phyloP scores from a whole-genome alignment of 2,329 filamentous ascomycete genomes.

The Podosphaera leucotricha region DNA sequence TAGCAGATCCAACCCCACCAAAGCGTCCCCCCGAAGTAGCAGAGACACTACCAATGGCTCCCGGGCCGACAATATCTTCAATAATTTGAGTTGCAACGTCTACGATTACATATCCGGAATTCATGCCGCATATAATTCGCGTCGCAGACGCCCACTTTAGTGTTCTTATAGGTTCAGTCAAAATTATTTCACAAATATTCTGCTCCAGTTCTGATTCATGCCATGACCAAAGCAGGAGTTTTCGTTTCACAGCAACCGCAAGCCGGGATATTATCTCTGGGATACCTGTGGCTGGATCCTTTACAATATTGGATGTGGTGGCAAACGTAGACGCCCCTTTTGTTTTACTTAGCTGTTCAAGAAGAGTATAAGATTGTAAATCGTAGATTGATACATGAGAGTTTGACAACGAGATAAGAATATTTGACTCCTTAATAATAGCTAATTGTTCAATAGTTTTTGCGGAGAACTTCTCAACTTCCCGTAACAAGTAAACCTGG shows the following conservation, averaged over 20 bases:
- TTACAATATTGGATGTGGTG: slow-evolving; percentile 85
- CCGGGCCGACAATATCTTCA: slow-evolving; percentile 58
- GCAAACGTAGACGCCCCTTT: slow-evolving; percentile 80
- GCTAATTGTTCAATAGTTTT: slow-evolving; percentile 82
- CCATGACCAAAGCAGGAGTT: slow-evolving; percentile 83
- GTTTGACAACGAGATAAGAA: slow-evolving; percentile 76
- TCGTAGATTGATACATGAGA: slow-evolving; percentile 79
- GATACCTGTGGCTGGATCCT: slow-evolving; percentile 66
- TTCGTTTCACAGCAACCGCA: slow-evolving; percentile 80
- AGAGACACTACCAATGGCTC: slow-evolving; percentile 41
- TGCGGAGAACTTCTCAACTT: slow-evolving; percentile 82
- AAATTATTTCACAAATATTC: slow-evolving; percentile 50
- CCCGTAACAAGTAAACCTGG: slow-evolving; percentile 64
- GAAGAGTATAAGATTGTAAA: slow-evolving; percentile 57
- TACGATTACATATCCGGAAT: slow-evolving; percentile 72
- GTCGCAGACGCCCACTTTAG: slow-evolving; percentile 80
- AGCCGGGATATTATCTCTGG: slow-evolving; percentile 80
- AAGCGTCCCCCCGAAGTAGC: slow-evolving; percentile 36
- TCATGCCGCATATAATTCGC: slow-evolving; percentile 73
- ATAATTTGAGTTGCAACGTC: slow-evolving; percentile 54
- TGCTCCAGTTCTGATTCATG: slow-evolving; percentile 70
- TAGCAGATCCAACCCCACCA: slow-evolving; percentile 57
- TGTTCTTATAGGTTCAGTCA: slow-evolving; percentile 66
- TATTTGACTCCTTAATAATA: slow-evolving; percentile 83
- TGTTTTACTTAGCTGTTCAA: slow-evolving; percentile 58